These are phyloP conservation scores for Saccharomycopsis malanga DNA, from an alignment of 805 yeast species.

Conservation along the genomic window DNA sequence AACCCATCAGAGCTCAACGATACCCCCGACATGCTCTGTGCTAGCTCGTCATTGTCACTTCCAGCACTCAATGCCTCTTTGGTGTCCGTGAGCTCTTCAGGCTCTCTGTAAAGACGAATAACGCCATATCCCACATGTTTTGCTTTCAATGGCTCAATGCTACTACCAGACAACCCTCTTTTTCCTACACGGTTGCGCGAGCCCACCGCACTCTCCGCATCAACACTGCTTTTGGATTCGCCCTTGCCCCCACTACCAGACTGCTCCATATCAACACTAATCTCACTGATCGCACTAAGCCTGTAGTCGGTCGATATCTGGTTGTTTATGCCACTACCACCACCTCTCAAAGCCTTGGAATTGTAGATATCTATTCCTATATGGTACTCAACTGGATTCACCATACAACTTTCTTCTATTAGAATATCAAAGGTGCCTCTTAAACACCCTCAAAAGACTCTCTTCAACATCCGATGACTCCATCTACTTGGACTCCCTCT, in stretches of 20 bases:
- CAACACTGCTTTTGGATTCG: neutral
- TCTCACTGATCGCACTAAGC: neutral
- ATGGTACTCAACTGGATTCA: neutral
- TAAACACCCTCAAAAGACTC: too few relatives aligned
- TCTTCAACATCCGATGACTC: too few relatives aligned
- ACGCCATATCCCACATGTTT: slow-evolving; percentile 67
- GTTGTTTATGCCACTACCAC: neutral
- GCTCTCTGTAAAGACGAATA: slow-evolving; percentile 56
- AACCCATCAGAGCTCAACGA: neutral
- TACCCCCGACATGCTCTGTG: neutral
- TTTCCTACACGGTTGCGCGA: neutral
- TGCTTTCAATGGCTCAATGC: slow-evolving; percentile 46
- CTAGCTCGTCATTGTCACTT: slow-evolving; percentile 9
- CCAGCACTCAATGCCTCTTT: neutral
- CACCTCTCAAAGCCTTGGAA: neutral
- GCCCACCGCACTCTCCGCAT: slow-evolving; percentile 1
- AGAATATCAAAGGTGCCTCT: too few relatives aligned
- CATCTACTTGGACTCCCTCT: too few relatives aligned
- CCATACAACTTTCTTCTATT: too few relatives aligned
- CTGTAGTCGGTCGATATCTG: slow-evolving; percentile 1
- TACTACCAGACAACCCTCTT: neutral
- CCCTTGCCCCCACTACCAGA: neutral
- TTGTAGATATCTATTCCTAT: neutral
- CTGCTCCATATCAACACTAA: neutral
- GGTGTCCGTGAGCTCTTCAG: slow-evolving; percentile 29